phyloP scores from a whole-genome alignment of 2,329 filamentous ascomycete genomes.

The Hymenoscyphus fraxineus region DNA sequence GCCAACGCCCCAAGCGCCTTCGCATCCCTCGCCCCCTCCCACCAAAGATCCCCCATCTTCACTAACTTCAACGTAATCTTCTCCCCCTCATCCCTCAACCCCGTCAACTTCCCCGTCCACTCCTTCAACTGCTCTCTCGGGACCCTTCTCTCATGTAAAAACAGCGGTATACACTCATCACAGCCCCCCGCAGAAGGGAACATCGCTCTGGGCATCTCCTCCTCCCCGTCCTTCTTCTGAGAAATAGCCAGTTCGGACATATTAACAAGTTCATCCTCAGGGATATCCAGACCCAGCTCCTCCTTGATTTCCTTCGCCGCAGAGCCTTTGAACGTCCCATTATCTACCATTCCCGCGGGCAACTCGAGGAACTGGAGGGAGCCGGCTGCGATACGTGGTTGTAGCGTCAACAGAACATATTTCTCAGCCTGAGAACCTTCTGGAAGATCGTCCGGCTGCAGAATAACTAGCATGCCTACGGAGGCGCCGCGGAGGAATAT shows the following conservation, averaged over 20 bases:
- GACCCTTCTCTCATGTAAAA: conserved; percentile 52
- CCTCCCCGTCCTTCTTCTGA: conserved; percentile 34
- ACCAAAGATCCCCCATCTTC: conserved; percentile 54
- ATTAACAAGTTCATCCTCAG: conserved; percentile 46
- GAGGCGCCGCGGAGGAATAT: conserved; percentile 58
- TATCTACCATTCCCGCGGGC: conserved; percentile 57
- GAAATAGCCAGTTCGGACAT: conserved; percentile 53
- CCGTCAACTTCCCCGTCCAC: conserved; percentile 56
- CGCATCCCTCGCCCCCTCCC: conserved; percentile 52
- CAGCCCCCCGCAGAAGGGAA: conserved; percentile 57
- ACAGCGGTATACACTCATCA: conserved; percentile 58
- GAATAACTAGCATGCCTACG: conserved; percentile 52
- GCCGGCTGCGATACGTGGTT: conserved; percentile 53
- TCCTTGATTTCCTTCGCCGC: conserved; percentile 60
- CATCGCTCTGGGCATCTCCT: conserved; percentile 45
- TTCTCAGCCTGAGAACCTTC: conserved; percentile 42
- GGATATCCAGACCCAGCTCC: conserved; percentile 54
- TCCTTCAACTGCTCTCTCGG: conserved; percentile 47
- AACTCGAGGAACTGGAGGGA: conserved; percentile 54
- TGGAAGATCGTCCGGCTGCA: conserved; percentile 44
- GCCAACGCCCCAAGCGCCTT: conserved; percentile 58
- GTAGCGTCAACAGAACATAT: conserved; percentile 56
- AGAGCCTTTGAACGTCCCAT: conserved; percentile 52
- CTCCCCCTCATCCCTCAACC: conserved; percentile 55
- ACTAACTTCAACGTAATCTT: conserved; percentile 60